A percentile compares a stretch with the other conserved stretches of the same genome.
phyloP scores from a whole-genome alignment of 768 basidiomycete species.

The Myochromella boudieri region DNA sequence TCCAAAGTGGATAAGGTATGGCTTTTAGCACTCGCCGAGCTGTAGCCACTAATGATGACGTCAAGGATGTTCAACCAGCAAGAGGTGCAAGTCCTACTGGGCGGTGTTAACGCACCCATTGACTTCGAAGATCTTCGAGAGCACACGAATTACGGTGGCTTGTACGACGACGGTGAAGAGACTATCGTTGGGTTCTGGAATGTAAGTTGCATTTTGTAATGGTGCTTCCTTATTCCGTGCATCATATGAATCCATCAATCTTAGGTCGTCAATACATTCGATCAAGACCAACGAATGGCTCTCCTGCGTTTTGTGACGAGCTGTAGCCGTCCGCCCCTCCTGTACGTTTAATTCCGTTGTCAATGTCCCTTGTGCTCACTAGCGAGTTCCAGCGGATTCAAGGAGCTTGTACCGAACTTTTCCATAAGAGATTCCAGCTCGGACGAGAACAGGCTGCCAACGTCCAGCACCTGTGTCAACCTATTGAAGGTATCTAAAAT shows the following conservation, averaged over 20 bases:
- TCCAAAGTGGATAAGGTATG: slow-evolving; percentile 78
- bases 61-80: slow-evolving; percentile 95
- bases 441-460: slow-evolving; percentile 71
- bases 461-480: slow-evolving; percentile 89
- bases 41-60: background rate
- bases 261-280: slow-evolving; percentile 76
- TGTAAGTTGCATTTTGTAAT: slow-evolving; percentile 34
- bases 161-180: slow-evolving; percentile 66
- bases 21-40: background rate
- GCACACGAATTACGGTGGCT: slow-evolving; percentile 82
- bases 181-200: slow-evolving; percentile 86
- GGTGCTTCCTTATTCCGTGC: background rate
- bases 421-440: slow-evolving; percentile 79
- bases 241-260: background rate
- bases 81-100: slow-evolving; percentile 89
- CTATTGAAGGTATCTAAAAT: slow-evolving; percentile 67
- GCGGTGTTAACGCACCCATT: slow-evolving; percentile 83
- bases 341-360: slow-evolving; percentile 45
- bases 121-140: slow-evolving; percentile 78
- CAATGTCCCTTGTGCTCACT: background rate
- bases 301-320: slow-evolving; percentile 92
- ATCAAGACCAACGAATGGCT: slow-evolving; percentile 74
- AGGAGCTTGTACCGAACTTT: slow-evolving; percentile 85
- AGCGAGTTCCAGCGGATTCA: slow-evolving; percentile 63
- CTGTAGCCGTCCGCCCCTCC: slow-evolving; percentile 83